Base-by-base conservation (phyloP, 768 basidiomycete genomes). In the Rhodotorula kratochvilovae region DNA sequence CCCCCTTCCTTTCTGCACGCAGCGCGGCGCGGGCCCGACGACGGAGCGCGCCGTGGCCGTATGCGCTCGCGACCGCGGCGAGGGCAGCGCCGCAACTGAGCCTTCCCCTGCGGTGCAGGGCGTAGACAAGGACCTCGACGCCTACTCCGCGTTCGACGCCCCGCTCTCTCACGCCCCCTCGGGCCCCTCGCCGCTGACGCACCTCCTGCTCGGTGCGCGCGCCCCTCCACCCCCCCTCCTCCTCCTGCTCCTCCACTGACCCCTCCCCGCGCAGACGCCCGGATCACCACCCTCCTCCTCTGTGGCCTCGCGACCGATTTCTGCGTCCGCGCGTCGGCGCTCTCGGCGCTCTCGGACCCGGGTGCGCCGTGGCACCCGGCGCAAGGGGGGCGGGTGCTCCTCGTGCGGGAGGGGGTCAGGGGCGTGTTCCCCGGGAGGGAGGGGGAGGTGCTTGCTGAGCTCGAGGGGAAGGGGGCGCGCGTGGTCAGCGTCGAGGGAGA, bases 291-390 rank as follows among this genome's bases (percentile, higher is more conserved):
- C 66, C 80, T 92, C 27, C 87, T 86, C 65, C 79, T 90, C 48
- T 84, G 84, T 2, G 82, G 82, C 1, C 80, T 92, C 45, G 90
- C 91, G 29, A 86, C 89, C 4, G 91, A 92, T 76, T 90, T 86
- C 78, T 92, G 90, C 73, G 89, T 91, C 70, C 84, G 85, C 70
- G n/a, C n/a, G n/a, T n/a, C n/a, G n/a, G n/a, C n/a, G n/a, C n/a
- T n/a, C n/a, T n/a, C n/a, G n/a, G n/a, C n/a, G n/a, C n/a, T n/a
- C n/a, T n/a, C n/a, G n/a, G n/a, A n/a, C n/a, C n/a, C n/a, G n/a
- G n/a, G n/a, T n/a, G 39, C 39, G 39, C 39, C 39, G 39, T 39
- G 39, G 39, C 39, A 39, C 8, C 39, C 39, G 8, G 39, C 39
- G 13, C 8, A 6, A 13, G 39, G 39, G 8, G 87, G 85, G 78